Evolutionary conservation across 768 basidiomycete species (phyloP).

Genomic region (Termitomyces bulborhizus): DNA sequence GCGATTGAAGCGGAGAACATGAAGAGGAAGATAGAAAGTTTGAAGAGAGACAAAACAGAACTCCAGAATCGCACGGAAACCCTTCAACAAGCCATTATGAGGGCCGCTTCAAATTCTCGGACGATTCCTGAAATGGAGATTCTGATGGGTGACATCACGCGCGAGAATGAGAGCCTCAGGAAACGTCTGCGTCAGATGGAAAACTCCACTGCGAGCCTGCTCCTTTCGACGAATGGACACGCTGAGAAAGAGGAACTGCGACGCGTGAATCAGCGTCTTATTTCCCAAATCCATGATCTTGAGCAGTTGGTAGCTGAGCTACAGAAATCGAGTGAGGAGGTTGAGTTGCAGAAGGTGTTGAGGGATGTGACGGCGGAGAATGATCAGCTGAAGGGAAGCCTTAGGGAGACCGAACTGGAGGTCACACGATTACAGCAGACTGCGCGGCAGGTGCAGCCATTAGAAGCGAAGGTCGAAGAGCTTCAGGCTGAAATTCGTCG

Average conservation of each 20-base stretch:
- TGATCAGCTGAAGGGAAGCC: slow-evolving; percentile 24
- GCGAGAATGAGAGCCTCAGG: slow-evolving; percentile 34
- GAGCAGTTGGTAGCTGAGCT: slow-evolving; percentile 24
- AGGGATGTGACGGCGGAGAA: slow-evolving; percentile 28
- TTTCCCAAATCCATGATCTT: slow-evolving; percentile 24
- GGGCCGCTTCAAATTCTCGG: slow-evolving; percentile 14
- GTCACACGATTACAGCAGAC: slow-evolving; percentile 6
- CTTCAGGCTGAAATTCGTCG: slow-evolving; percentile 12
- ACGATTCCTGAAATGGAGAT: slow-evolving; percentile 29
- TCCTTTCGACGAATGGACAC: slow-evolving; percentile 25
- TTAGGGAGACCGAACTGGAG: slow-evolving; percentile 18
- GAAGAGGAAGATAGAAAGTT: slow-evolving; percentile 14
- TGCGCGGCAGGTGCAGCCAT: slow-evolving; percentile 1
- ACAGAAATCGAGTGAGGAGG: slow-evolving; percentile 22
- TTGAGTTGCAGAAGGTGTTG: slow-evolving; percentile 18
- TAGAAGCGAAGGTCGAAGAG: slow-evolving; percentile 7
- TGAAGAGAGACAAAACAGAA: slow-evolving; percentile 24
- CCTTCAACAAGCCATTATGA: slow-evolving; percentile 26
- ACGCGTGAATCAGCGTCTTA: slow-evolving; percentile 27
- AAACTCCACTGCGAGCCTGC: slow-evolving; percentile 27
- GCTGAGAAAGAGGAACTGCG: slow-evolving; percentile 24
- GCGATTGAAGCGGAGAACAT: slow-evolving; percentile 15
- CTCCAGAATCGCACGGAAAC: slow-evolving; percentile 23
- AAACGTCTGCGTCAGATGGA: slow-evolving; percentile 28
- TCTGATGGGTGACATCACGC: slow-evolving; percentile 31